Evolutionary conservation across 202 grass and related monocot species (phyloP).

Genomic region (Digitaria exilis): DNA sequence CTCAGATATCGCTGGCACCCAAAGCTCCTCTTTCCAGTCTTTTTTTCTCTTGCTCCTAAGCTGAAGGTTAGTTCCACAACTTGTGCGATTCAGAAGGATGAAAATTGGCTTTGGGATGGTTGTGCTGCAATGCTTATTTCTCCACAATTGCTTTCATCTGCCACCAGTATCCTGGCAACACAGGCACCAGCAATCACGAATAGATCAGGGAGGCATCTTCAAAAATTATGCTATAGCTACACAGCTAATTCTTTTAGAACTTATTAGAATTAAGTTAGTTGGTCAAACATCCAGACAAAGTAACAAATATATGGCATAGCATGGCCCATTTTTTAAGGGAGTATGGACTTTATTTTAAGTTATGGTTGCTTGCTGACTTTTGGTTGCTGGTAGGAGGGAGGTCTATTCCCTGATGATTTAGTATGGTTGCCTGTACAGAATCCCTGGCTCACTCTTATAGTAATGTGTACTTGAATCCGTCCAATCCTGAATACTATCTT

Average conservation of each 20-base stretch:
- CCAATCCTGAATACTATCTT: conserved; percentile 32
- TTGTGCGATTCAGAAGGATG: conserved; percentile 59
- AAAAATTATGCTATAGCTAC: conserved; percentile 12
- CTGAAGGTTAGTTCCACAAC: conserved; percentile 53
- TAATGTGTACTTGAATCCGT: not conserved
- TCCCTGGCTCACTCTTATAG: conserved; percentile 29
- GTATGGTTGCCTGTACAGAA: conserved; percentile 1
- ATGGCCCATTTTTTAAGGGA: conserved; percentile 21
- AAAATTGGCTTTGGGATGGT: conserved; percentile 57
- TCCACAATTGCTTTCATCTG: conserved; percentile 57
- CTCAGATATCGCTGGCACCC: conserved; percentile 29
- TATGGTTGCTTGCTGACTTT: conserved; percentile 45
- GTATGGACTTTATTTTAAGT: conserved; percentile 13
- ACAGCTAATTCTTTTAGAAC: conserved; percentile 22
- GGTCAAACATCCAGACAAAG: conserved; percentile 1
- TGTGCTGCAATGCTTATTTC: conserved; percentile 67
- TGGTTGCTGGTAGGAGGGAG: conserved; percentile 35
- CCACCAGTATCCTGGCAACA: conserved; percentile 56
- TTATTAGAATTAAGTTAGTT: conserved; percentile 26
- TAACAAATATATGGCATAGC: conserved; percentile 11
- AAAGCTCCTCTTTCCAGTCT: conserved; percentile 22
- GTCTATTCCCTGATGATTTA: conserved; percentile 48
- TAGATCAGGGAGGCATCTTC: not conserved
- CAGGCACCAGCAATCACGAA: conserved; percentile 33
- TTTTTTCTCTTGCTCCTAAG: conserved; percentile 38